phyloP scores from a whole-genome alignment of 768 basidiomycete species.

The Clitopilus passeckerianus region DNA sequence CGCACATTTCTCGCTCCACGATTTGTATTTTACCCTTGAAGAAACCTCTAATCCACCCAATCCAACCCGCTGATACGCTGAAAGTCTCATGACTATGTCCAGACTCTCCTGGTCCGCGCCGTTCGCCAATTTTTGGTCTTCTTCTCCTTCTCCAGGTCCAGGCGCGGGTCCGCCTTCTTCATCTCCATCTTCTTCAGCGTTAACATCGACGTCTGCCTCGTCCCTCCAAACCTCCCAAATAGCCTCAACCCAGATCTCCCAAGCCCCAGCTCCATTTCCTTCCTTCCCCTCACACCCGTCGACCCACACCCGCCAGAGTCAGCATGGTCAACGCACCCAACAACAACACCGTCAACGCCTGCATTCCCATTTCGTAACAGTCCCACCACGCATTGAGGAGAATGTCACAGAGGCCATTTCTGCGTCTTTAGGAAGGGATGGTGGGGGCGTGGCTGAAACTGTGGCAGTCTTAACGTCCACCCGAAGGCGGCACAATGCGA shows the following conservation, averaged over 20 bases:
- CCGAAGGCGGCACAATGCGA: neutral
- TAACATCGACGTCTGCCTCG: neutral
- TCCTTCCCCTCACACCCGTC: neutral
- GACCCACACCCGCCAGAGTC: neutral
- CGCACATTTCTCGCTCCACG: neutral
- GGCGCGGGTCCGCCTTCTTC: neutral
- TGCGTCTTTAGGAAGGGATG: neutral
- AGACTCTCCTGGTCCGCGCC: neutral
- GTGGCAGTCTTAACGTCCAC: neutral
- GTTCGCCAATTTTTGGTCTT: neutral
- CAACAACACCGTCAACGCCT: neutral
- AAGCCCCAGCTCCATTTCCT: neutral
- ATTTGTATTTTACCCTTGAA: neutral
- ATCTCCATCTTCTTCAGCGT: neutral
- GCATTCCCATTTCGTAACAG: neutral
- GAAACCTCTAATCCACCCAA: neutral
- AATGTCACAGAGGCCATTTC: neutral
- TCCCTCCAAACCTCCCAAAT: neutral
- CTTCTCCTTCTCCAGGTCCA: neutral
- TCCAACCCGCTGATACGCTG: neutral
- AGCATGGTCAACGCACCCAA: neutral
- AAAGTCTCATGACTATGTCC: neutral
- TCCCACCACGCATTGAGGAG: neutral
- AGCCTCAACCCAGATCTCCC: neutral
- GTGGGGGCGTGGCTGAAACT: neutral